These are phyloP conservation scores for Hyphopichia homilentoma DNA, from an alignment of 805 yeast species.

Conservation along the genomic window DNA sequence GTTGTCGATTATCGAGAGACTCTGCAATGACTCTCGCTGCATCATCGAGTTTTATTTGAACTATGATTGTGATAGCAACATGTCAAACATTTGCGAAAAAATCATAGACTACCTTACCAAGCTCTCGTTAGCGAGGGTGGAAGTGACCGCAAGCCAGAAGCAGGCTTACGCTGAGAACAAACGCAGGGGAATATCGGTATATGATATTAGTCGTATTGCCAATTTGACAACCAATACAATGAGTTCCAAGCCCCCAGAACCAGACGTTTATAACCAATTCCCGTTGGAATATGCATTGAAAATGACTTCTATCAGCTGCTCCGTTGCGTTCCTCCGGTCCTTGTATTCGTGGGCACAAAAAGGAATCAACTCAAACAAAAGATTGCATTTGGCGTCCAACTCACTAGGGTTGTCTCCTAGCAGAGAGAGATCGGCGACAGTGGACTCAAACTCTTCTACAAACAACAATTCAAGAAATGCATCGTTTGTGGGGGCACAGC, in stretches of 20 bases:
- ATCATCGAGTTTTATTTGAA: slow-evolving; percentile 89
- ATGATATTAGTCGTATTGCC: slow-evolving; percentile 71
- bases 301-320: slow-evolving; percentile 72
- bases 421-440: slow-evolving; percentile 27
- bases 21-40: slow-evolving; percentile 86
- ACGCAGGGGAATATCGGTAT: slow-evolving; percentile 61
- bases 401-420: slow-evolving; percentile 11
- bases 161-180: slow-evolving; percentile 39
- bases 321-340: slow-evolving; percentile 79
- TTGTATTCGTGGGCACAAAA: slow-evolving; percentile 85
- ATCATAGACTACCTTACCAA: slow-evolving; percentile 74
- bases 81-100: slow-evolving; percentile 83
- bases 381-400: slow-evolving; percentile 3
- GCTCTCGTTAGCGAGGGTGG: slow-evolving; percentile 66
- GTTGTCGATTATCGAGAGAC: slow-evolving; percentile 71
- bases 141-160: slow-evolving; percentile 66
- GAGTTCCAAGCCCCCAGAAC: slow-evolving; percentile 51
- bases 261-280: slow-evolving; percentile 48
- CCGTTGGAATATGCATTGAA: slow-evolving; percentile 85
- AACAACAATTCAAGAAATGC: slow-evolving; percentile 25
- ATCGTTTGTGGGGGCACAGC: slow-evolving; percentile 16
- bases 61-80: slow-evolving; percentile 84
- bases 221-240: slow-evolving; percentile 68
- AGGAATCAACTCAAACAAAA: slow-evolving; percentile 19
- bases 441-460: slow-evolving; percentile 24